Conservation (phyloP, 2,329 filamentous ascomycete species). For the Phoma sp. region DNA sequence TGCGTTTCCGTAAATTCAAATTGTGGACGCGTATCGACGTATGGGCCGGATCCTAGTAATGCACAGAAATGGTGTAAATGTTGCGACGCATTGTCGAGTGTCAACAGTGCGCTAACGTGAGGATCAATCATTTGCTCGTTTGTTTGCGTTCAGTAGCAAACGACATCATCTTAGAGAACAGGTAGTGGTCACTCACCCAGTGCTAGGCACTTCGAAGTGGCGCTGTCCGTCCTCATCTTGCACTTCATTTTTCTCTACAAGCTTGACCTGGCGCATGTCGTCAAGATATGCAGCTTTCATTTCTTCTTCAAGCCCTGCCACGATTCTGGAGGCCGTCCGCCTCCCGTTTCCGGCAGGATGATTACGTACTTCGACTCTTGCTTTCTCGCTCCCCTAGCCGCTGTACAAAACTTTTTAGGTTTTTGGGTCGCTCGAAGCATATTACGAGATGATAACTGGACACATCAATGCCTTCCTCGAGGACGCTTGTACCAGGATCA, state of each 20-base stretch:
- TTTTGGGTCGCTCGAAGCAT: slow-evolving; percentile 68
- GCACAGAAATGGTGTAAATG: slow-evolving; percentile 86
- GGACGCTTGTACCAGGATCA: slow-evolving; percentile 66
- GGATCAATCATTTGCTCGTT: too few relatives aligned
- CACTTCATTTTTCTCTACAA: slow-evolving; percentile 54
- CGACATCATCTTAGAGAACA: too few relatives aligned
- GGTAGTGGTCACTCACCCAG: too few relatives aligned
- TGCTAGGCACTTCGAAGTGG: slow-evolving; percentile 30
- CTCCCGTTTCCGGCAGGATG: slow-evolving; percentile 51
- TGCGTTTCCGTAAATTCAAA: slow-evolving; percentile 64
- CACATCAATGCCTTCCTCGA: slow-evolving; percentile 69
- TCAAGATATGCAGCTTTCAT: slow-evolving; percentile 76
- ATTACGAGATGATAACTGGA: slow-evolving; percentile 70
- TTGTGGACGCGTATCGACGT: slow-evolving; percentile 70
- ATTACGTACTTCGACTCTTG: slow-evolving; percentile 63
- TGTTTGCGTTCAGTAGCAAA: too few relatives aligned
- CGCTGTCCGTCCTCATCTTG: slow-evolving; percentile 57
- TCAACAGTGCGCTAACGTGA: slow-evolving; percentile 71
- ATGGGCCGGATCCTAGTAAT: slow-evolving; percentile 64
- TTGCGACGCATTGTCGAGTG: slow-evolving; percentile 74
- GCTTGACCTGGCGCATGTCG: slow-evolving; percentile 61
- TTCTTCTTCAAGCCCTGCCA: slow-evolving; percentile 75
- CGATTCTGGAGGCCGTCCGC: slow-evolving; percentile 49
- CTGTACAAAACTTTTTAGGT: slow-evolving; percentile 71
- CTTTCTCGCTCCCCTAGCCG: slow-evolving; percentile 69